Evolutionary conservation across 352 stramenopile genomes (phyloP), one percentile per base, ranked within the genome.

Genomic region (Thalassiosira livingstoniorum): DNA sequence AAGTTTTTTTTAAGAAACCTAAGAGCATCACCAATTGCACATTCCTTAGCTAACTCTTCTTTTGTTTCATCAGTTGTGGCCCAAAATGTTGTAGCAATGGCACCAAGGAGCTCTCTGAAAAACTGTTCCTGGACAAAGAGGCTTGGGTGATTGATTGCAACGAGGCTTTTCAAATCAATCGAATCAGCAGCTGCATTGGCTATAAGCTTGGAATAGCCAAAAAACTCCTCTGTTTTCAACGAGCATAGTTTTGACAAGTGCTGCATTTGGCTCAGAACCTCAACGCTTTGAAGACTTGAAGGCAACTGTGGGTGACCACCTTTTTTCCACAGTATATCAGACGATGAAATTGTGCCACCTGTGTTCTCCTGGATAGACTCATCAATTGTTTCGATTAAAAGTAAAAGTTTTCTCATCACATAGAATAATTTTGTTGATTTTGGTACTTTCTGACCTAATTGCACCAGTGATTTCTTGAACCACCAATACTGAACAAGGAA

Each of bases 261-360:
- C 37, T 86, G 69, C 1, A 92, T 45, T 58, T 73, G 66, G 25
- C 71, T 75, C 13, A 94, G 80, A n/a, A 80, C 72, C 57, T 90
- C 64, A 73, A 92, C 90, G 43, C 93, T 45, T 51, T 78, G 43
- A 35, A 84, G 62, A 75, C 88, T 83, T 32, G 83, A 82, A 78
- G 92, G 83, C 39, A 94, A 79, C 54, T 91, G 42, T 27, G 92
- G 92, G 57, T 98, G 95, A 0, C 96, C 95, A 63, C 96, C 96
- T 63, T 92, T 94, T 76, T 99, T 98, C 96, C 96, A 98, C 15
- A 99, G 84, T 23, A 94, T 91, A 72, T 97, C 92, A 68, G 96
- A 83, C 51, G 78, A 85, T 68, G 58, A 85, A 82, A 85, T 89
- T 53, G 64, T 85, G 55, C 78, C 82, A 37, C 65, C 75, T 37